A percentile compares a stretch with the other conserved stretches of the same genome.
These are phyloP conservation scores for Backusella tarrabulga DNA, from an alignment of 192 early-diverging fungal species.

Conservation along the genomic window DNA sequence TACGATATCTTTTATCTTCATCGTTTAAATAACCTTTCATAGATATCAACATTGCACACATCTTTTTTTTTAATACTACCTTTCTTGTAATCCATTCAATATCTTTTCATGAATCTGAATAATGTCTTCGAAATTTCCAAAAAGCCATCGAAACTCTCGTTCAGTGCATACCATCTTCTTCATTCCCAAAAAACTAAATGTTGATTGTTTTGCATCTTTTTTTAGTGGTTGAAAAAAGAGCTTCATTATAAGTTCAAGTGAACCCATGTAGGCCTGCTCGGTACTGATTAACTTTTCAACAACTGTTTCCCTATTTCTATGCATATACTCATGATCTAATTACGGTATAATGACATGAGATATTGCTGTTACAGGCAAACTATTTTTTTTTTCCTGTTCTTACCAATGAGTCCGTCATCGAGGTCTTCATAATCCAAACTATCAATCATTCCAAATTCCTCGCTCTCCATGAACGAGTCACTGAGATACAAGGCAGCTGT, in stretches of 20 bases:
- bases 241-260: conserved; percentile 17
- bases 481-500: background rate
- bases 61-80: conserved; percentile 13
- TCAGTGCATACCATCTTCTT: conserved; percentile 31
- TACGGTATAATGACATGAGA: background rate
- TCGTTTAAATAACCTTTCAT: conserved; percentile 7
- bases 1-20: conserved; percentile 17
- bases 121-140: conserved; percentile 28
- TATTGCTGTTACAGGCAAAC: background rate
- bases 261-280: conserved; percentile 24
- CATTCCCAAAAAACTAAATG: conserved; percentile 24
- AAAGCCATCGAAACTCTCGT: conserved; percentile 28
- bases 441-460: conserved; percentile 26
- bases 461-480: background rate
- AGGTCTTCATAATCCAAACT: conserved; percentile 25
- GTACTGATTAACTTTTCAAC: conserved; percentile 14
- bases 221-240: conserved; percentile 24
- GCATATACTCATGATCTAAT: conserved; percentile 22
- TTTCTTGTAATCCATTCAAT: conserved; percentile 13
- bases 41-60: background rate
- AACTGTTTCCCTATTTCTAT: conserved; percentile 26
- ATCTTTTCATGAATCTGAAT: conserved; percentile 15
- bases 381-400: background rate
- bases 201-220: conserved; percentile 17
- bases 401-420: conserved; percentile 29